A percentile compares a stretch with the other conserved stretches of the same genome.
Conservation (phyloP, 371 early-diverging fungal genomes). For the Actinomucor elegans region DNA sequence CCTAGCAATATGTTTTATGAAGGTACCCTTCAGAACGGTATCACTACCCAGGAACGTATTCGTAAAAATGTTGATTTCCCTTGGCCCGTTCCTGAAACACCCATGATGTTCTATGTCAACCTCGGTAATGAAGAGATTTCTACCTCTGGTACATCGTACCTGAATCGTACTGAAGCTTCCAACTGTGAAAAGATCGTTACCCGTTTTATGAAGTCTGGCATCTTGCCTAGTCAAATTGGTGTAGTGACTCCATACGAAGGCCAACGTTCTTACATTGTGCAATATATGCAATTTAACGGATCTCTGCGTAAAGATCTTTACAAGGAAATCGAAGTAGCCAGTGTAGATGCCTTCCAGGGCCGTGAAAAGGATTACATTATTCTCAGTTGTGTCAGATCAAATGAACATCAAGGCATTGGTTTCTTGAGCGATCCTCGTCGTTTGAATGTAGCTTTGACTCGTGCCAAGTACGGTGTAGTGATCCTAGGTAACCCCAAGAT, state of each 20-base stretch:
- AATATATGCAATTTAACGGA: slow-evolving; percentile 94
- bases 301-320: slow-evolving; percentile 87
- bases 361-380: slow-evolving; percentile 99
- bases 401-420: slow-evolving; percentile 97
- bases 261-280: slow-evolving; percentile 93
- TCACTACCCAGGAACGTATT: slow-evolving; percentile 89
- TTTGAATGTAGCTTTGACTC: slow-evolving; percentile 97
- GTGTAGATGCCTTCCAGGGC: slow-evolving; percentile 99
- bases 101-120: slow-evolving; percentile 95
- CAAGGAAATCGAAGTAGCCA: slow-evolving; percentile 96
- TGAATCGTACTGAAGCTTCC: slow-evolving; percentile 91
- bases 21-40: slow-evolving; percentile 95
- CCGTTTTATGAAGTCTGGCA: slow-evolving; percentile 85
- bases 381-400: slow-evolving; percentile 95
- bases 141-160: slow-evolving; percentile 93
- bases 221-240: slow-evolving; percentile 94
- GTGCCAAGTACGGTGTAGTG: slow-evolving; percentile 95
- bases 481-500: slow-evolving; percentile 97
- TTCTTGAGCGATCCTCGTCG: slow-evolving; percentile 97
- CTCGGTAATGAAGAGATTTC: slow-evolving; percentile 96
- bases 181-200: slow-evolving; percentile 95
- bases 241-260: slow-evolving; percentile 99
- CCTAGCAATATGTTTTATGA: slow-evolving; percentile 99
- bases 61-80: slow-evolving; percentile 89
- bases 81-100: slow-evolving; percentile 91